Evolutionary conservation across 2,329 filamentous ascomycete species (phyloP), one percentile per base, ranked within the genome.

Genomic region (Pochonia chlamydosporia): DNA sequence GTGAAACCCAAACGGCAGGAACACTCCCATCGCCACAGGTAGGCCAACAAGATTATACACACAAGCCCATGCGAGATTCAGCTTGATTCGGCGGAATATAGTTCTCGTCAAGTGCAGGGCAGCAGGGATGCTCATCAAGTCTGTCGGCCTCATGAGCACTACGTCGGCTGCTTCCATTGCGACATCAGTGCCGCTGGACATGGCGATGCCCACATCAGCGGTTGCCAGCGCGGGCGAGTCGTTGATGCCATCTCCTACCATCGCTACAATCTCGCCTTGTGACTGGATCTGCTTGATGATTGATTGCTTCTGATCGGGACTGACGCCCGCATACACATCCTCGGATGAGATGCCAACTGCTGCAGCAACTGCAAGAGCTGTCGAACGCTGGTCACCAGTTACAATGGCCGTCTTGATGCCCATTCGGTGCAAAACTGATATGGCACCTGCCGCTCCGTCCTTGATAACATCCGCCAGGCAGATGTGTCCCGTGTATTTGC

Each of bases 201-300:
- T 89, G 49, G 91, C 91, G 56, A 99, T 96, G 53, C 93, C 93
- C 24, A 97, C 83, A 56, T 95, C 84, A 10, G 93, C 91, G 1
- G 90, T 95, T 1, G 90, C 93, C 10, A 99, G 81, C 1, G 93
- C 93, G 0, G 93, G 93, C 0, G 90, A 96, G 71, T 99, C 93
- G 67, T 99, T 99, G 77, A 99, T 96, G 36, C 93, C 93, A 65
- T 99, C 93, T 44, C 93, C 91, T 13, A 97, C 91, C 93, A 99
- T 99, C 56, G 89, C 93, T 23, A 97, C 89, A 43, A 86, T 74
- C 57, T 90, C 80, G 51, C 89, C 89, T 43, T 75, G 67, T 0
- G 75, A 72, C 68, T 96, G 89, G 16, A 97, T 77, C 46, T 85
- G 72, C 43, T 82, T 79, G 57, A 99, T 78, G 56, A 97, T 95